These are phyloP conservation scores for Beta lomatogona DNA, from an alignment of 179 eudicot genomes.

Conservation along the genomic window DNA sequence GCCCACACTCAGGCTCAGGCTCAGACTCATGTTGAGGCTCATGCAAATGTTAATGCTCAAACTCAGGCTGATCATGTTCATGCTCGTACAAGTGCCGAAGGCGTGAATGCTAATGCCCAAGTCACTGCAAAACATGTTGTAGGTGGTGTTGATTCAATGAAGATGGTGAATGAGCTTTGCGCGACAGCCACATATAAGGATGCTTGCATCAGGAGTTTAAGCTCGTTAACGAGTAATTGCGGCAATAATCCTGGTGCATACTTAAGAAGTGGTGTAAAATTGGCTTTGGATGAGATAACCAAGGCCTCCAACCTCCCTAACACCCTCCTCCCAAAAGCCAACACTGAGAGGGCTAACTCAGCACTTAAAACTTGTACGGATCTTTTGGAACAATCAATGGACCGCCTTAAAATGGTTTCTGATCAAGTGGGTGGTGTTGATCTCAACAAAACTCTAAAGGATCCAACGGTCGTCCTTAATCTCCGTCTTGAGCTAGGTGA, in stretches of 20 bases:
- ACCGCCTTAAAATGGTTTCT: conserved; percentile 25
- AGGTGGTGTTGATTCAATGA: conserved; percentile 6
- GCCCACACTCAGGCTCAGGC: no score
- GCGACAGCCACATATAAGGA: conserved; percentile 29
- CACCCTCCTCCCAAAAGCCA: conserved; percentile 5
- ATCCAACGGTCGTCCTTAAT: background rate
- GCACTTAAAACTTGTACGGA: conserved; percentile 21
- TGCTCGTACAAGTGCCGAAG: background rate
- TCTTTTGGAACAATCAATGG: conserved; percentile 19
- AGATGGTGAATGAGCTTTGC: conserved; percentile 26
- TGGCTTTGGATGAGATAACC: conserved; percentile 25
- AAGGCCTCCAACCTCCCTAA: conserved; percentile 19
- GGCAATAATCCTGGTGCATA: conserved; percentile 17
- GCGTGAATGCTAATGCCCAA: background rate
- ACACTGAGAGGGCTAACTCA: background rate
- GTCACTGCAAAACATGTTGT: no score
- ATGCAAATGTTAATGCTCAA: background rate
- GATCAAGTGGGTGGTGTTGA: conserved; percentile 8
- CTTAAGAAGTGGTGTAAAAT: conserved; percentile 24
- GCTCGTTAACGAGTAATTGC: background rate
- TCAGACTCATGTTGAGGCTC: background rate
- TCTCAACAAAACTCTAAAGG: conserved; percentile 1
- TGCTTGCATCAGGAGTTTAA: conserved; percentile 27
- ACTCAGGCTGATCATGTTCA: background rate
- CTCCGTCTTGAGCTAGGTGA: conserved; percentile 23